phyloP scores from a whole-genome alignment of 139 green algal genomes.

The Medakamo hakoo region DNA sequence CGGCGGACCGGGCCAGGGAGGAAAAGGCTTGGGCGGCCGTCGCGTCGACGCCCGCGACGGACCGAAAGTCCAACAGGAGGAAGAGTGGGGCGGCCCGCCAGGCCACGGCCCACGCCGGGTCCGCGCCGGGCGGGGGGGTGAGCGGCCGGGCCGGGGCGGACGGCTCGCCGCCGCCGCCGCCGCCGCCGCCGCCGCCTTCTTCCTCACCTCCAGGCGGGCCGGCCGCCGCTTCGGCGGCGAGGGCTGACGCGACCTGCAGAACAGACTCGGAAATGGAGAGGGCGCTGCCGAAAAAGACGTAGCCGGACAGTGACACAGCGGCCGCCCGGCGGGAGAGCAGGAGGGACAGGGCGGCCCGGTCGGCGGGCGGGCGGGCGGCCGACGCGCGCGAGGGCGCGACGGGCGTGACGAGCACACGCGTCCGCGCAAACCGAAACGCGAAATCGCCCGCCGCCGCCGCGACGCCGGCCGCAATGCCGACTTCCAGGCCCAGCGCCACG shows the following conservation, averaged over 20 bases:
- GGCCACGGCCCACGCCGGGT: not conserved
- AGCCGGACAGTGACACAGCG: slow-evolving; percentile 45
- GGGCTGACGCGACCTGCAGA: not conserved
- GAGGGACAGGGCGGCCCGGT: slow-evolving; percentile 23
- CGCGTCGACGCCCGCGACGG: not conserved
- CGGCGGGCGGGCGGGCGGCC: slow-evolving; percentile 19
- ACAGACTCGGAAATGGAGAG: not conserved
- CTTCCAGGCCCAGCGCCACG: slow-evolving; percentile 29
- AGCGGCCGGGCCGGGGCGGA: too few species aligned
- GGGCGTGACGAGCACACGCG: slow-evolving; percentile 20
- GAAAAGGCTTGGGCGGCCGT: not conserved
- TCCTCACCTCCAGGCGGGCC: too few species aligned
- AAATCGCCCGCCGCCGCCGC: slow-evolving; percentile 46
- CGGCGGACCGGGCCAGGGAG: not conserved
- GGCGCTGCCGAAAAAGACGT: slow-evolving; percentile 62
- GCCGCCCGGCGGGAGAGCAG: slow-evolving; percentile 23
- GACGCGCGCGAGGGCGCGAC: slow-evolving; percentile 33
- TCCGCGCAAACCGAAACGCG: slow-evolving; percentile 25
- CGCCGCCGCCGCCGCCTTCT: too few species aligned
- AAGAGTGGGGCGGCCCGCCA: not conserved
- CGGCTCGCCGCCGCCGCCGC: too few species aligned
- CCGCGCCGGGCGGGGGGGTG: too few species aligned
- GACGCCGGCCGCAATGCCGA: slow-evolving; percentile 46
- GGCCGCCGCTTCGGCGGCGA: not conserved
- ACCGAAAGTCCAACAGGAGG: not conserved